Base-by-base conservation (phyloP, 139 green algal genomes). In the Chara braunii region DNA sequence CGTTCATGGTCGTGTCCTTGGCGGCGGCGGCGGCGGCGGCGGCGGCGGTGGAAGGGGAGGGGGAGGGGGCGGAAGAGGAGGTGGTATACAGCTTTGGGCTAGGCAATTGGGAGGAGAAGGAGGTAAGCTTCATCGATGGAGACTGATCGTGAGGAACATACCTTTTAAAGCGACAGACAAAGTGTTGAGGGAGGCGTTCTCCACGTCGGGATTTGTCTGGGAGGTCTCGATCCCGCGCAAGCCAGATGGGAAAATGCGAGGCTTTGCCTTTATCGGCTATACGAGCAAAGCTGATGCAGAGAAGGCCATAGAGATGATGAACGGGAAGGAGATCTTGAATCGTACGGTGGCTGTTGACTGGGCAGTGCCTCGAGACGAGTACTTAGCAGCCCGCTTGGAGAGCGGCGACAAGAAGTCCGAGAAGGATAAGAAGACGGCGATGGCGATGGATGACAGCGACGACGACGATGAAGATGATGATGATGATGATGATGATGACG, bases 81-180 rank as follows among this genome's bases (percentile, higher is more conserved):
- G n/a, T n/a, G n/a, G n/a, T n/a, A n/a, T n/a, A n/a, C n/a, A n/a
- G n/a, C n/a, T n/a, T n/a, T n/a, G n/a, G n/a, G n/a, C n/a, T n/a
- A n/a, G n/a, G n/a, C n/a, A n/a, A n/a, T n/a, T n/a, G n/a, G n/a
- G n/a, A n/a, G n/a, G n/a, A n/a, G n/a, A n/a, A n/a, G 86, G 90
- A 1, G 60, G 82, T 12, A 79, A 91, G 43, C 66, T 92, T 1
- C 94, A 95, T 68, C 83, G 84, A 56, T 95, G 87, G 86, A 79
- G 88, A 31, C n/a, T 96, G 36, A 92, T 96, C 45, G 51, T 96
- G 3, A 80, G 90, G 26, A 96, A 96, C 72, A 72, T 96, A 68
- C 65, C 88, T 3, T 96, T 94, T 59, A 74, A 85, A 70, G 85
- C 89, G 26, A 53, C 31, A 55, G 87, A 94, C 63, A 60, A 44